Percentiles rank a stretch among this genome's conserved stretches.
phyloP scores from a whole-genome alignment of 106 monocot species.

The Dioscorea zingiberensis region DNA sequence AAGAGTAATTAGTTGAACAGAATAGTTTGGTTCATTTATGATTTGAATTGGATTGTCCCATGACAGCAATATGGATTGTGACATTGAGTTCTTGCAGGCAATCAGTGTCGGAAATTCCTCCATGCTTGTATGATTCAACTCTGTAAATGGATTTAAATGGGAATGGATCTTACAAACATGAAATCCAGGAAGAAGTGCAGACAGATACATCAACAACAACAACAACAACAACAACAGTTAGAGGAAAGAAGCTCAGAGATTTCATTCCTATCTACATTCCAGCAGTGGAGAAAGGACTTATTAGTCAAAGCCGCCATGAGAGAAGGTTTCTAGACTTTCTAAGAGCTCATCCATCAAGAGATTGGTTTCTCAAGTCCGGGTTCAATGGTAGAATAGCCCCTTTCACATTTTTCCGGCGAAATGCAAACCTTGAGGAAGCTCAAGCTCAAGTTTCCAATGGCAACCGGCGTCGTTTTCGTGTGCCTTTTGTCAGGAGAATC shows the following conservation, averaged over 20 bases:
- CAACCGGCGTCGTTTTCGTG: not conserved
- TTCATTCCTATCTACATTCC: constrained; percentile 18
- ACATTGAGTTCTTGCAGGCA: too few species aligned
- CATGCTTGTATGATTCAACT: too few species aligned
- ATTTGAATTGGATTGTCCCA: too few species aligned
- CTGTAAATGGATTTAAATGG: not conserved
- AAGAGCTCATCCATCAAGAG: constrained; percentile 15
- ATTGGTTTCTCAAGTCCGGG: constrained; percentile 10
- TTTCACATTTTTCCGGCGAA: not conserved
- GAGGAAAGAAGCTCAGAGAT: constrained; percentile 4
- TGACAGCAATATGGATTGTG: too few species aligned
- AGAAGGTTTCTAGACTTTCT: constrained; percentile 27
- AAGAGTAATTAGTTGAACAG: too few species aligned
- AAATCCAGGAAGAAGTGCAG: constrained; percentile 2
- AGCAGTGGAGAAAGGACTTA: constrained; percentile 1
- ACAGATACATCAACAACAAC: not conserved
- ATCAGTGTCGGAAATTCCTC: too few species aligned
- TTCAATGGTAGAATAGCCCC: too few species aligned
- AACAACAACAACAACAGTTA: not conserved
- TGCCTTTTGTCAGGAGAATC: constrained; percentile 21
- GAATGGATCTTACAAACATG: not conserved
- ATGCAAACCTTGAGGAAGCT: too few species aligned
- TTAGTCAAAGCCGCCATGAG: not conserved
- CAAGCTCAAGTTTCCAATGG: not conserved
- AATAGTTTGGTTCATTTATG: too few species aligned